Conservation (phyloP, 805 yeast genomes). For the Wickerhamomyces bisporus region DNA sequence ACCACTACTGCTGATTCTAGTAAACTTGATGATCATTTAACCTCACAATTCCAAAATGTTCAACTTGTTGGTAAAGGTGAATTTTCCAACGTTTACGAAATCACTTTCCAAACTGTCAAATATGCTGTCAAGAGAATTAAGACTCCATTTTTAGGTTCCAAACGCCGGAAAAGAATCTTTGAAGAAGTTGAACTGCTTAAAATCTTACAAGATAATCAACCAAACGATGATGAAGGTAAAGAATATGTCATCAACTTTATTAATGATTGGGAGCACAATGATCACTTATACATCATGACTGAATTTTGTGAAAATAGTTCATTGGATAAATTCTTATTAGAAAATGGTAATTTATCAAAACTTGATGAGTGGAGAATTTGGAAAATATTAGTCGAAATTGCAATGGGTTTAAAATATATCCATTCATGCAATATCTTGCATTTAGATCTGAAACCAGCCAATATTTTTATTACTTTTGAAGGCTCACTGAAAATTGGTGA, state of each 20-base stretch:
- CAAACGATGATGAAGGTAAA: slow-evolving; percentile 52
- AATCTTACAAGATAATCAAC: slow-evolving; percentile 33
- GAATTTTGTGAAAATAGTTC: slow-evolving; percentile 95
- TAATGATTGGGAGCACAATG: slow-evolving; percentile 80
- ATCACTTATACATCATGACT: slow-evolving; percentile 83
- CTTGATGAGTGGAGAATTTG: slow-evolving; percentile 97
- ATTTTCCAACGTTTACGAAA: slow-evolving; percentile 84
- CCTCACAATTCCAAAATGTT: slow-evolving; percentile 55
- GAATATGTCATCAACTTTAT: slow-evolving; percentile 75
- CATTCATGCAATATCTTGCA: slow-evolving; percentile 78
- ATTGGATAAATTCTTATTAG: slow-evolving; percentile 71
- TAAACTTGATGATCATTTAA: slow-evolving; percentile 36
- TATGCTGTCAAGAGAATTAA: slow-evolving; percentile 89
- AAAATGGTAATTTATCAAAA: slow-evolving; percentile 67
- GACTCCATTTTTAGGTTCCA: slow-evolving; percentile 51
- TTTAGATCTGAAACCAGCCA: slow-evolving; percentile 92
- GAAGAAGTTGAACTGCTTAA: slow-evolving; percentile 75
- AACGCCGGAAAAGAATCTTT: slow-evolving; percentile 54
- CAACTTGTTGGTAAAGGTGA: slow-evolving; percentile 77
- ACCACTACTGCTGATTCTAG: slow-evolving; percentile 9
- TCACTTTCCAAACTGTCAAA: slow-evolving; percentile 55
- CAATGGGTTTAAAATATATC: slow-evolving; percentile 73
- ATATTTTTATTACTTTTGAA: slow-evolving; percentile 89
- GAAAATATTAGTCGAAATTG: slow-evolving; percentile 86
- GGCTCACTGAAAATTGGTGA: slow-evolving; percentile 94